Evolutionary conservation across 495 filamentous ascomycete species (phyloP).

Genomic region (Penicillium antarcticum): DNA sequence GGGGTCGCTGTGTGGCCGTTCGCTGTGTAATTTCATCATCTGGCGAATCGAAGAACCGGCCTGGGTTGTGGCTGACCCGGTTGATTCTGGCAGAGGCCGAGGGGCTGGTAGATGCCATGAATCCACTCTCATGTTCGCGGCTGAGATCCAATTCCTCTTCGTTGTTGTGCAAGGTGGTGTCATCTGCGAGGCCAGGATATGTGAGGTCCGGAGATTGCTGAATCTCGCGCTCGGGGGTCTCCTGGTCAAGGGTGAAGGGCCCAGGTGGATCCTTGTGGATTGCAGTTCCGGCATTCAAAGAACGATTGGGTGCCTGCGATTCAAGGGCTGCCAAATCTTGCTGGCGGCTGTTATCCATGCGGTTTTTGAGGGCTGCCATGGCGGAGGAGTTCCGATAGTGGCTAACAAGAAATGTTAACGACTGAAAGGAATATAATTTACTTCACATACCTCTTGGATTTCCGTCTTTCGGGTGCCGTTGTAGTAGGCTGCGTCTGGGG

Average conservation of each 20-base stretch:
- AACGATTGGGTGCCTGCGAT: not conserved
- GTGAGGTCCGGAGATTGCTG: not conserved
- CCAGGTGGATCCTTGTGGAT: not conserved
- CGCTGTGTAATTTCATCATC: not conserved
- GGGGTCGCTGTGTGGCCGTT: not conserved
- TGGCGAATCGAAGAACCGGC: constrained; percentile 10
- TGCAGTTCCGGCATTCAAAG: not conserved
- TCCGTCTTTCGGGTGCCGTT: not conserved
- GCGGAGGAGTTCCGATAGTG: not conserved
- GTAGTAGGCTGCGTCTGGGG: not conserved
- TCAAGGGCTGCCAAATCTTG: not conserved
- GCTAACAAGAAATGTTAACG: not conserved
- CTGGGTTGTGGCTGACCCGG: constrained; percentile 14
- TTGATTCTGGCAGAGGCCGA: constrained; percentile 17
- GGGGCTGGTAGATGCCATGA: constrained; percentile 17
- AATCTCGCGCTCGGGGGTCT: not conserved
- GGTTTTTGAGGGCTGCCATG: not conserved
- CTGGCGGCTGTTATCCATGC: not conserved
- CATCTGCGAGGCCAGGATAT: constrained; percentile 3
- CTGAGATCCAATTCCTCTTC: constrained; percentile 12
- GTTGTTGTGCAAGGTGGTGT: constrained; percentile 8
- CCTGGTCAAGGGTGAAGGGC: not conserved
- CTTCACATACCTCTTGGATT: not conserved
- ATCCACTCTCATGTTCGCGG: not conserved
- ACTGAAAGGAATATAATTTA: not conserved